Evolutionary conservation across 1,284 basidiomycete species (phyloP).

Genomic region (Chiua sp.): DNA sequence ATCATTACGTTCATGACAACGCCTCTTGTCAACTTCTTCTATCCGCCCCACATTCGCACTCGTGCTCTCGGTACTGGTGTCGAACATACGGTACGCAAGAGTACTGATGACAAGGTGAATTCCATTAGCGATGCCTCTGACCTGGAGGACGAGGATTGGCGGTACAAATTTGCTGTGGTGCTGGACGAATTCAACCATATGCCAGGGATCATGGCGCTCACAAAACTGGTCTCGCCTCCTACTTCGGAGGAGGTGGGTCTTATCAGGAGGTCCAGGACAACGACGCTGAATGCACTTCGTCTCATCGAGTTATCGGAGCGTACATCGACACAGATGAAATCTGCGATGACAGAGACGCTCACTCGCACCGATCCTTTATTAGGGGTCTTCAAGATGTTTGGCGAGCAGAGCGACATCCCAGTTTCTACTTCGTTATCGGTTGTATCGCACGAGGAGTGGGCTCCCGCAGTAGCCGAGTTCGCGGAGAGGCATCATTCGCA

Average conservation of each 20-base stretch:
- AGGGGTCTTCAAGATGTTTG: constrained; percentile 86
- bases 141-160: constrained; percentile 21
- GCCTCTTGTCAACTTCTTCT: constrained; percentile 79
- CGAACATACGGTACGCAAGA: neutral
- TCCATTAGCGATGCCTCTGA: constrained; percentile 15
- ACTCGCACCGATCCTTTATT: constrained; percentile 82
- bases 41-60: constrained; percentile 69
- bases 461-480: constrained; percentile 70
- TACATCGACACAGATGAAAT: constrained; percentile 89
- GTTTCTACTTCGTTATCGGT: constrained; percentile 73
- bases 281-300: constrained; percentile 72
- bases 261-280: constrained; percentile 15
- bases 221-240: constrained; percentile 56
- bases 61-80: constrained; percentile 38
- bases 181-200: constrained; percentile 94
- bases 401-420: constrained; percentile 73
- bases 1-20: constrained; percentile 91
- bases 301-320: constrained; percentile 93
- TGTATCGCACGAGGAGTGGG: constrained; percentile 73
- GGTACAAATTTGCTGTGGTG: constrained; percentile 73
- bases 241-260: constrained; percentile 19
- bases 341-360: constrained; percentile 74
- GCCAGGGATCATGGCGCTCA: constrained; percentile 72
- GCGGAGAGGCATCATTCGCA: constrained; percentile 67
- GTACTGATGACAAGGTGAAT: constrained; percentile 6